Conservation (phyloP, 345 rosid species). For the Hypericum perforatum region DNA sequence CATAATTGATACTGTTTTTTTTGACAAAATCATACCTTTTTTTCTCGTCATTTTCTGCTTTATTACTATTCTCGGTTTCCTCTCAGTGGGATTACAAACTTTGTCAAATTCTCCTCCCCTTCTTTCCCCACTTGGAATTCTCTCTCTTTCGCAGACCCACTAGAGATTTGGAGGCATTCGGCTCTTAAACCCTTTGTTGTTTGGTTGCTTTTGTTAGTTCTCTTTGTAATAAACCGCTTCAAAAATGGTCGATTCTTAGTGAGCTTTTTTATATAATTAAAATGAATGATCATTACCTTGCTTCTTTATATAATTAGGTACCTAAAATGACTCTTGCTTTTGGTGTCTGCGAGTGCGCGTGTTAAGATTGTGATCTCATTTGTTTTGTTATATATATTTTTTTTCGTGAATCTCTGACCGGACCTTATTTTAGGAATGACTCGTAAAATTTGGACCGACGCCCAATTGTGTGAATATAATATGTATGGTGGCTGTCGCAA, state of each 20-base stretch:
- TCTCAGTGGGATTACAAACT: constrained; percentile 2
- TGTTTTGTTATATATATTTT: neutral
- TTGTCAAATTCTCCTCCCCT: neutral
- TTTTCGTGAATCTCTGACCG: neutral
- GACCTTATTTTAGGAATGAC: neutral
- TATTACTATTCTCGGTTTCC: neutral
- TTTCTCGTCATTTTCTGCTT: constrained; percentile 1
- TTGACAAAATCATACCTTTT: neutral
- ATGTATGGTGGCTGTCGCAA: no score
- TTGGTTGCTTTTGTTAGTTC: constrained; percentile 8
- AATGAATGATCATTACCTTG: constrained; percentile 10
- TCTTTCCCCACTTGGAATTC: neutral
- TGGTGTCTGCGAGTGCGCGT: neutral
- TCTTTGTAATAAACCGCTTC: constrained; percentile 11
- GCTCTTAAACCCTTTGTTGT: constrained; percentile 7
- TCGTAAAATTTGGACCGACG: no score
- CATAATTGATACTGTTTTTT: neutral
- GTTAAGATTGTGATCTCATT: constrained; percentile 5
- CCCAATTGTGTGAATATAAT: no score
- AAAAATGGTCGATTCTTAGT: constrained; percentile 9
- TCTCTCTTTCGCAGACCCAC: neutral
- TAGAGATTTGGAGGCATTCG: neutral
- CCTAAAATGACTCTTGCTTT: neutral
- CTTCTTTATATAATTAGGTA: neutral
- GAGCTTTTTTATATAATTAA: neutral